A percentile compares a stretch with the other conserved stretches of the same genome.
Evolutionary conservation across 257 asterid species (phyloP).

Genomic region (Salvia rosmarinus): DNA sequence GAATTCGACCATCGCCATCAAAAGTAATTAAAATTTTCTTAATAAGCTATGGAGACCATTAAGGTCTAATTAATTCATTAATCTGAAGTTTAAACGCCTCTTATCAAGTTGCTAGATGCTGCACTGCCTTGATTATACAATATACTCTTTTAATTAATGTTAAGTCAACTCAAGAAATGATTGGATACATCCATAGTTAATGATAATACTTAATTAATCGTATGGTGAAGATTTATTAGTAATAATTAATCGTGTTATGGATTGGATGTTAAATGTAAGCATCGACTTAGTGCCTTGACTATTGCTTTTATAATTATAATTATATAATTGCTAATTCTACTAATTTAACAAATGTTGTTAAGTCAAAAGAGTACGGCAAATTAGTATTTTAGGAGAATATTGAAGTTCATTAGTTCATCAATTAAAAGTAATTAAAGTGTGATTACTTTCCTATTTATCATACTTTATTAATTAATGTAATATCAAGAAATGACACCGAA

Average conservation of each 20-base stretch:
- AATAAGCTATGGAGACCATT: conserved; percentile 9
- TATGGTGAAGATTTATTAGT: conserved; percentile 19
- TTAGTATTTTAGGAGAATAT: conserved; percentile 2
- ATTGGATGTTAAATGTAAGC: conserved; percentile 23
- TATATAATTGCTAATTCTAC: not conserved
- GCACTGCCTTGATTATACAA: conserved; percentile 26
- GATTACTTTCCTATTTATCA: conserved; percentile 9
- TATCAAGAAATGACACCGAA: not conserved
- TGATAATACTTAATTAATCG: not conserved
- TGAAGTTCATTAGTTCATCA: not conserved
- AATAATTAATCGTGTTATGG: conserved; percentile 24
- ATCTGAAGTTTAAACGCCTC: conserved; percentile 5
- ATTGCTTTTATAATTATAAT: conserved; percentile 6
- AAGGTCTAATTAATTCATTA: conserved; percentile 11
- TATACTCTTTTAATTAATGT: not conserved
- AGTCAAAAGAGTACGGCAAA: conserved; percentile 34
- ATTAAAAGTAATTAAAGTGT: not conserved
- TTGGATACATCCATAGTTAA: conserved; percentile 23
- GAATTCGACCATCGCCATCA: conserved; percentile 14
- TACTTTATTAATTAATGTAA: not conserved
- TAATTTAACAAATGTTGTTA: conserved; percentile 9
- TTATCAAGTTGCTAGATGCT: conserved; percentile 33
- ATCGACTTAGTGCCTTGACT: conserved; percentile 40
- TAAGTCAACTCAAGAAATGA: conserved; percentile 41
- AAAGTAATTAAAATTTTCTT: not conserved